These are phyloP conservation scores for Talaromyces stipitatus DNA, from an alignment of 495 filamentous ascomycete genomes.

Conservation along the genomic window DNA sequence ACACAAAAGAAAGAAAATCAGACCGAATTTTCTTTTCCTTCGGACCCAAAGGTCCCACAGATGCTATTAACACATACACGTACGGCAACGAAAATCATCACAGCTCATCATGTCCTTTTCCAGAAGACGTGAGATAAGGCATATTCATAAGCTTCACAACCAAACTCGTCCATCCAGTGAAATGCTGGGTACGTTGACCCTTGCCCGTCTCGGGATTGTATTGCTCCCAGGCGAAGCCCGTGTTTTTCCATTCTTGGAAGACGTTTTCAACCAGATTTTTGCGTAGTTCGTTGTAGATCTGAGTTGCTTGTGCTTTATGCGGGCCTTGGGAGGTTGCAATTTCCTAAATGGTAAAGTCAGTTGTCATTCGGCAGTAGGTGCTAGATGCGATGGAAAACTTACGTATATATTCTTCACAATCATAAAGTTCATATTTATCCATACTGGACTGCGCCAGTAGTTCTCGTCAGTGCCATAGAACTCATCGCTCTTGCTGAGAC, in stretches of 20 bases:
- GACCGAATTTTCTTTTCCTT: not conserved
- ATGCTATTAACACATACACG: too few species aligned
- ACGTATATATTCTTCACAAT: slow-evolving; percentile 76
- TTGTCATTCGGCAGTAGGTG: slow-evolving; percentile 8
- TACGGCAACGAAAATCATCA: slow-evolving; percentile 17
- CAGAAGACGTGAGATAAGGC: slow-evolving; percentile 45
- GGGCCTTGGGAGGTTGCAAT: slow-evolving; percentile 50
- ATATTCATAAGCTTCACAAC: slow-evolving; percentile 97
- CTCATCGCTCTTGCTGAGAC: slow-evolving; percentile 74
- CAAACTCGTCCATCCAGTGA: slow-evolving; percentile 95
- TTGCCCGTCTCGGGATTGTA: slow-evolving; percentile 90
- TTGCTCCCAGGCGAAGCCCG: slow-evolving; percentile 98
- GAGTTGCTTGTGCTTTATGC: slow-evolving; percentile 58
- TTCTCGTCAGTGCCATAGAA: slow-evolving; percentile 88
- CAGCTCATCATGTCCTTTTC: slow-evolving; percentile 34
- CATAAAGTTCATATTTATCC: slow-evolving; percentile 97
- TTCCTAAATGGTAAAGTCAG: slow-evolving; percentile 19
- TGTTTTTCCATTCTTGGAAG: slow-evolving; percentile 77
- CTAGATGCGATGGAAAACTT: slow-evolving; percentile 27
- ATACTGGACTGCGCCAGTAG: slow-evolving; percentile 93
- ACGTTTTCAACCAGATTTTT: slow-evolving; percentile 85
- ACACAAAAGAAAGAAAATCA: too few species aligned
- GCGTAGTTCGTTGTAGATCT: slow-evolving; percentile 69
- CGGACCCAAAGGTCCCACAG: too few species aligned
- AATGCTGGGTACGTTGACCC: slow-evolving; percentile 94